phyloP scores from a whole-genome alignment of 768 basidiomycete species.

The Xerocomus spinulosus region DNA sequence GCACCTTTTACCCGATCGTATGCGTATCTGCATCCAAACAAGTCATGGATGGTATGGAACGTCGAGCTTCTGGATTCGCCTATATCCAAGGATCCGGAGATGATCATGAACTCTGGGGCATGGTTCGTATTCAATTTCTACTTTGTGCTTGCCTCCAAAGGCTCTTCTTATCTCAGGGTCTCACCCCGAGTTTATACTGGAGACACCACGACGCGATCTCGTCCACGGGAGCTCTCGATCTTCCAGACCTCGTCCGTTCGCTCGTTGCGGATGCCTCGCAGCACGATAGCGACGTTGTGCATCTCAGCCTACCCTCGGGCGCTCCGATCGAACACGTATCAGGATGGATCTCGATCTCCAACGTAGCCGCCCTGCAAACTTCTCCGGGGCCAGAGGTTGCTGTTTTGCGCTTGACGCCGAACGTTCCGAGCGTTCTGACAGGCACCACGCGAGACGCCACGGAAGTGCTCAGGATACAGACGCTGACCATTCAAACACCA shows the following conservation, averaged over 20 bases:
- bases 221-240: conserved; percentile 39
- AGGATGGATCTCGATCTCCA: conserved; percentile 41
- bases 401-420: conserved; percentile 14
- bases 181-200: conserved; percentile 77
- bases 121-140: conserved; percentile 40
- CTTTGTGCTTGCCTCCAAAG: neutral
- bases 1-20: conserved; percentile 62
- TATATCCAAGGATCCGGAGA: conserved; percentile 96
- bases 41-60: conserved; percentile 53
- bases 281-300: neutral
- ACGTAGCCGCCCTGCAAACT: conserved; percentile 21
- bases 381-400: conserved; percentile 6
- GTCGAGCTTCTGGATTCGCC: conserved; percentile 63
- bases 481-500: conserved; percentile 26
- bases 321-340: conserved; percentile 26
- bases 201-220: conserved; percentile 47
- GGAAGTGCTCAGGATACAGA: neutral
- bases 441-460: neutral
- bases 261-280: conserved; percentile 8
- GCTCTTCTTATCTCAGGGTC: conserved; percentile 45
- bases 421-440: neutral
- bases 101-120: conserved; percentile 88
- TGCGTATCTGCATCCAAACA: conserved; percentile 85
- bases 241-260: conserved; percentile 35
- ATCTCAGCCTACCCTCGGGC: neutral